Evolutionary conservation across 306 rosid species (phyloP).

Genomic region (Delonix regia): DNA sequence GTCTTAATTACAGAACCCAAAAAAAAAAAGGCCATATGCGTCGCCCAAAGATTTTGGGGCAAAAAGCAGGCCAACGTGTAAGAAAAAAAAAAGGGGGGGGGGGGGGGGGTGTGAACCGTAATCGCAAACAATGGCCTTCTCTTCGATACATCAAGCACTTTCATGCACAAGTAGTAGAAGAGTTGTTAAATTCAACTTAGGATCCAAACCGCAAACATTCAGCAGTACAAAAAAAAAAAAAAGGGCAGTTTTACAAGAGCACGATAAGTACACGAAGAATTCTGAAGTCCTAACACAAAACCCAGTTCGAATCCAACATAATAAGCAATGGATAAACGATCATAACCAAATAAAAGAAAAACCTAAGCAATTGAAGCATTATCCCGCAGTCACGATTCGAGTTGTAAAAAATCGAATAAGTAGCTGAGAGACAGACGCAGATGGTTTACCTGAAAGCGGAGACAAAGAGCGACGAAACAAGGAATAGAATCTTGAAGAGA

Average conservation of each 20-base stretch:
- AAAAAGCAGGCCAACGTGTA: slow-evolving; percentile 22
- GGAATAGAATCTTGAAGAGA: slow-evolving; percentile 2
- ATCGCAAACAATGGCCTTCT: background rate
- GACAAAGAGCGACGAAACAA: slow-evolving; percentile 25
- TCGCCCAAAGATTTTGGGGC: background rate
- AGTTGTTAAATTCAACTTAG: background rate
- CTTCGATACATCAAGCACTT: slow-evolving; percentile 31
- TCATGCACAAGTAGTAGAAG: slow-evolving; percentile 15
- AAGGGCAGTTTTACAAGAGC: background rate
- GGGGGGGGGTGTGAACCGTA: background rate
- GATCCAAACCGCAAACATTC: slow-evolving; percentile 7
- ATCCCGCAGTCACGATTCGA: background rate
- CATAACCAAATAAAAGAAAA: background rate
- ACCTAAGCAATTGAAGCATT: slow-evolving; percentile 21
- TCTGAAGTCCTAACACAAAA: slow-evolving; percentile 21
- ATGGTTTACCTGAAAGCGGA: slow-evolving; percentile 39
- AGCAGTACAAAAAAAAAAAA: slow-evolving; percentile 1
- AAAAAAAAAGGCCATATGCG: background rate
- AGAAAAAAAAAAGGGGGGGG: background rate
- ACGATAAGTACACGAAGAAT: background rate
- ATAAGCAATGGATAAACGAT: slow-evolving; percentile 28
- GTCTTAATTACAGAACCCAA: background rate
- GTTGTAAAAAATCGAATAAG: background rate
- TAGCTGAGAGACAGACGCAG: background rate
- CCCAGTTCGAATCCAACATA: slow-evolving; percentile 38